phyloP scores from a whole-genome alignment of 805 yeast species.

The Ogataea parapolymorpha region DNA sequence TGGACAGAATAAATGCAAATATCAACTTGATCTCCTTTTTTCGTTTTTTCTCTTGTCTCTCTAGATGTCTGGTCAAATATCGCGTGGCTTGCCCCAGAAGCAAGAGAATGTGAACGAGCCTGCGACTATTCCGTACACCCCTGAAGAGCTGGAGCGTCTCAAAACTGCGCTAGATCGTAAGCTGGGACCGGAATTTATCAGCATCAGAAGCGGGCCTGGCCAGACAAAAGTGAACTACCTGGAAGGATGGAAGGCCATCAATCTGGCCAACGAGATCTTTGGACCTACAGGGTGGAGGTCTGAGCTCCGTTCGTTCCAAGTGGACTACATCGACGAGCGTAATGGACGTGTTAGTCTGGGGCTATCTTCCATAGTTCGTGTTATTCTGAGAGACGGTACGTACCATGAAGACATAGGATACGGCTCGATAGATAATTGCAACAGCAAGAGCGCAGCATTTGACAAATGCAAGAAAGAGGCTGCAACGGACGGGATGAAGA shows the following conservation, averaged over 20 bases:
- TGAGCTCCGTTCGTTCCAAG: constrained; percentile 59
- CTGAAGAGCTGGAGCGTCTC: constrained; percentile 27
- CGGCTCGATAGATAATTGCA: constrained; percentile 70
- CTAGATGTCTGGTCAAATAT: constrained; percentile 9
- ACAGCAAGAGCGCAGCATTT: constrained; percentile 66
- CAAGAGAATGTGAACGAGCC: constrained; percentile 1
- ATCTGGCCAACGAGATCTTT: constrained; percentile 75
- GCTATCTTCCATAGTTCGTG: constrained; percentile 65
- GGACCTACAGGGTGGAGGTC: constrained; percentile 85
- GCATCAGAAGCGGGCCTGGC: constrained; percentile 74
- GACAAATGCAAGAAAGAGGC: constrained; percentile 84
- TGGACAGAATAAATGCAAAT: constrained; percentile 3
- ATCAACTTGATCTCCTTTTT: constrained; percentile 9
- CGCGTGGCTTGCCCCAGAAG: constrained; percentile 13
- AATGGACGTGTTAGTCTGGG: constrained; percentile 62
- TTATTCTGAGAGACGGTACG: constrained; percentile 77
- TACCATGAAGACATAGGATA: constrained; percentile 75
- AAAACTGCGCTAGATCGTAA: constrained; percentile 34
- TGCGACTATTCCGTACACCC: constrained; percentile 15
- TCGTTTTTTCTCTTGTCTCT: constrained; percentile 1
- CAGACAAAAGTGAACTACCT: constrained; percentile 66
- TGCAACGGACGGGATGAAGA: constrained; percentile 76
- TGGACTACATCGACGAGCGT: constrained; percentile 67
- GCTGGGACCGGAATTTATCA: constrained; percentile 75
- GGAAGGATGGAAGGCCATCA: constrained; percentile 82